Conservation (phyloP, 106 monocot genomes). For the Ottelia alismoides region DNA sequence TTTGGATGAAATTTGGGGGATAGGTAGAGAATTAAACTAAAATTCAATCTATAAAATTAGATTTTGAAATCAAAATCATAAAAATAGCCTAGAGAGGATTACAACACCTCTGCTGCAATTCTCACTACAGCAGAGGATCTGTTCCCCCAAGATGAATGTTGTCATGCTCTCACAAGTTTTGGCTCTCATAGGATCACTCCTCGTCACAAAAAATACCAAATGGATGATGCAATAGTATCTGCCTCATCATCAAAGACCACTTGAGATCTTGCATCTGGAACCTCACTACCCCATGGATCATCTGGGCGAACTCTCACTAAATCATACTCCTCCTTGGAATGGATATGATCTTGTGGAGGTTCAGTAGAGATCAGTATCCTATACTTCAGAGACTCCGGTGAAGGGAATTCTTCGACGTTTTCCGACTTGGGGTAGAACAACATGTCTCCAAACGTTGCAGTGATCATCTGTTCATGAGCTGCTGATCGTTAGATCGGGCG, state of each 20-base stretch:
- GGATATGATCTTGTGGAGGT: constrained; percentile 79
- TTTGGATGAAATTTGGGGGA: no score
- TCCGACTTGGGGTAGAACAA: constrained; percentile 59
- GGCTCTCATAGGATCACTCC: no score
- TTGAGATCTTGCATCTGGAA: constrained; percentile 49
- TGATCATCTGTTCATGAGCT: constrained; percentile 38
- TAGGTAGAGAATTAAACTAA: no score
- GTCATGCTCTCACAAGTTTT: no score
- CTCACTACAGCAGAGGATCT: no score
- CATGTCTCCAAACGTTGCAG: constrained; percentile 58
- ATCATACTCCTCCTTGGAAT: constrained; percentile 25
- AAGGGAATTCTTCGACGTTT: constrained; percentile 47
- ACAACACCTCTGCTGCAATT: no score
- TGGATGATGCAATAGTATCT: background rate
- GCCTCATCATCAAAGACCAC: constrained; percentile 54
- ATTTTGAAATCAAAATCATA: no score
- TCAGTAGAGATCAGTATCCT: constrained; percentile 73
- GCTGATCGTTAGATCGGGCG: background rate
- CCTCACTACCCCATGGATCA: constrained; percentile 61
- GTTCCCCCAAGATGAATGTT: no score
- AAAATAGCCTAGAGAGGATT: no score
- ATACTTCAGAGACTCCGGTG: constrained; percentile 60
- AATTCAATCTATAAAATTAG: no score
- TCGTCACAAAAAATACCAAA: no score
- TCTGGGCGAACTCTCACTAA: constrained; percentile 27